Evolutionary conservation across 1,139 yeast species (phyloP).

Genomic region (Pichia sp.): DNA sequence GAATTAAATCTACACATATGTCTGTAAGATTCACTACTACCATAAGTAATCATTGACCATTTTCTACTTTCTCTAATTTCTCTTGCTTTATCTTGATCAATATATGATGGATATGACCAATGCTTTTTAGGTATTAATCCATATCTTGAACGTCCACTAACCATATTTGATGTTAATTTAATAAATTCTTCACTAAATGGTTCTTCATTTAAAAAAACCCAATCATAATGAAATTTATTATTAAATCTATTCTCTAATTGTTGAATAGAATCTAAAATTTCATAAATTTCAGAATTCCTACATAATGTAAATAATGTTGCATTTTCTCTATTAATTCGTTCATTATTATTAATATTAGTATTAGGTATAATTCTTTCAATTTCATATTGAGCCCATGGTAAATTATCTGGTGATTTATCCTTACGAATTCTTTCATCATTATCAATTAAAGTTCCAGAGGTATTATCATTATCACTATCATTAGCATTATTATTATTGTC

Average conservation of each 20-base stretch:
- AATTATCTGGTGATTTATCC: conserved; percentile 20
- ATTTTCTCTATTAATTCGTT: conserved; percentile 25
- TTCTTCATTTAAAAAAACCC: conserved; percentile 54
- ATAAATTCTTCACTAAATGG: conserved; percentile 47
- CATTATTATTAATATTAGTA: neutral
- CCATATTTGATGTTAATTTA: conserved; percentile 35
- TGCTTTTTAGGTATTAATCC: conserved; percentile 58
- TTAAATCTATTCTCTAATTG: conserved; percentile 51
- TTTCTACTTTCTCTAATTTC: conserved; percentile 41
- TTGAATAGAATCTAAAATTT: conserved; percentile 41
- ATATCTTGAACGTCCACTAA: conserved; percentile 57
- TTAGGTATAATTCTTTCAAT: conserved; percentile 12
- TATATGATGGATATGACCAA: conserved; percentile 68
- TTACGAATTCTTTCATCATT: conserved; percentile 19
- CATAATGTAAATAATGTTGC: conserved; percentile 55
- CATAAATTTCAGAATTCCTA: conserved; percentile 44
- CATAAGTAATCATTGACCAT: conserved; percentile 42
- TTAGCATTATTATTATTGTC: neutral
- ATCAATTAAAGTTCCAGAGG: conserved; percentile 21
- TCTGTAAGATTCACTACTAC: conserved; percentile 50
- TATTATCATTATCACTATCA: conserved; percentile 13
- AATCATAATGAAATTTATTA: conserved; percentile 45
- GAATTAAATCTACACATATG: conserved; percentile 59
- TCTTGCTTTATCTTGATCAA: conserved; percentile 54
- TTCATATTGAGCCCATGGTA: conserved; percentile 16